Evolutionary conservation across 257 asterid genomes (phyloP).

Genomic region (Anisodus tanguticus): DNA sequence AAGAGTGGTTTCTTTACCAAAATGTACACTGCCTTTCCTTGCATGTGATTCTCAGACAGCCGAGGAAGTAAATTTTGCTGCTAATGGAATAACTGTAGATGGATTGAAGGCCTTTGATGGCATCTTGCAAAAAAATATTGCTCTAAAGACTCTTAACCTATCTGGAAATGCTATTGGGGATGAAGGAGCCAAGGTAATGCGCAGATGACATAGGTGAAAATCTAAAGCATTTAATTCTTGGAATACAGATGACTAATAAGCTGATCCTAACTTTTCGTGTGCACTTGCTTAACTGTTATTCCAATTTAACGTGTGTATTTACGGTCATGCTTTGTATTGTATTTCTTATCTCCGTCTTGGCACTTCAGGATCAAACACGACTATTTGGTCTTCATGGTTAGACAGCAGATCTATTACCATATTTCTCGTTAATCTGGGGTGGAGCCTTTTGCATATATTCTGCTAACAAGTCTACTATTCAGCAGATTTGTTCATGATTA

Average conservation of each 20-base stretch:
- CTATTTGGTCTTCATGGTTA: not conserved
- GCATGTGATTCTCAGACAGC: conserved; percentile 65
- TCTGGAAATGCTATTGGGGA: conserved; percentile 98
- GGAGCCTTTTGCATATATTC: not conserved
- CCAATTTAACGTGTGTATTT: not conserved
- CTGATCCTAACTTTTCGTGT: conserved; percentile 10
- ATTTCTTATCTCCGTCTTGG: not conserved
- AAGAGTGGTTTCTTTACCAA: conserved; percentile 31
- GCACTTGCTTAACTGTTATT: not conserved
- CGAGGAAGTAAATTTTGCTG: conserved; percentile 93
- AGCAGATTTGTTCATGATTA: not conserved
- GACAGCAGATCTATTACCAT: not conserved
- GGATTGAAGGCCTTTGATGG: conserved; percentile 97
- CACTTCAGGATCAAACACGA: not conserved
- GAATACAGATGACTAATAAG: conserved; percentile 32
- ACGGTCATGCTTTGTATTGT: not conserved
- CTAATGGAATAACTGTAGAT: conserved; percentile 88
- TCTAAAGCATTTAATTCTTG: conserved; percentile 28
- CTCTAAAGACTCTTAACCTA: conserved; percentile 78
- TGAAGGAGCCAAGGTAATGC: conserved; percentile 89
- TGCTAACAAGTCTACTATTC: too few relatives aligned
- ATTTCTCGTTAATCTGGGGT: not conserved
- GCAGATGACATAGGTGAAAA: conserved; percentile 21
- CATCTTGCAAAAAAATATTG: conserved; percentile 78
- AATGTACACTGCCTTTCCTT: conserved; percentile 23